Evolutionary conservation across 441 rosid species (phyloP).

Genomic region (California macrophylla): DNA sequence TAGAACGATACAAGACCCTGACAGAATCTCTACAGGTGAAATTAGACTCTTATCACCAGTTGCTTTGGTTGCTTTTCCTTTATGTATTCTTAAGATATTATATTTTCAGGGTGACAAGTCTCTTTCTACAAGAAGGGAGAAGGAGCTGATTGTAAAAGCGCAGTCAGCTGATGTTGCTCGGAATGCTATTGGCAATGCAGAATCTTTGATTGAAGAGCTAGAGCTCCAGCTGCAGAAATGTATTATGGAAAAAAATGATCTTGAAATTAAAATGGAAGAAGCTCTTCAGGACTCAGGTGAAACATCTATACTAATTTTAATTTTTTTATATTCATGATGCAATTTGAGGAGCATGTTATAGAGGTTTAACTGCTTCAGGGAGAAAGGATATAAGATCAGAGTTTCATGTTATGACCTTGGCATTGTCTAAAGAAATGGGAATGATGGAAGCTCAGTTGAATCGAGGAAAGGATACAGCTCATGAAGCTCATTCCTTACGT

Average conservation of each 20-base stretch:
- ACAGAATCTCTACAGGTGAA: conserved; percentile 62
- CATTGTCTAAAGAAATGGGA: conserved; percentile 85
- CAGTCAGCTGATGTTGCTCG: conserved; percentile 70
- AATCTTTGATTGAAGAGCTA: conserved; percentile 60
- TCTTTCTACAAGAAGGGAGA: conserved; percentile 63
- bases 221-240: conserved; percentile 69
- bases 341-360: conserved; percentile 18
- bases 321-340: conserved; percentile 13
- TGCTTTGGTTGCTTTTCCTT: conserved; percentile 19
- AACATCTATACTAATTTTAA: conserved; percentile 11
- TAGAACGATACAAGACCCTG: conserved; percentile 50
- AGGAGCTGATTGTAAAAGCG: conserved; percentile 54
- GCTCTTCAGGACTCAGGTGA: conserved; percentile 82
- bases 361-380: conserved; percentile 40
- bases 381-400: conserved; percentile 79
- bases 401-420: conserved; percentile 78
- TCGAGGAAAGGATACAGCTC: conserved; percentile 80
- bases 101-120: conserved; percentile 71
- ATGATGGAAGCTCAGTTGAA: conserved; percentile 92
- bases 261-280: conserved; percentile 83
- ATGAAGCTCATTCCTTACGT: conserved; percentile 61
- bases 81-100: conserved; percentile 24
- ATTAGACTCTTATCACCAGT: conserved; percentile 19
- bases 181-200: conserved; percentile 36
- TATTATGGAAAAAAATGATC: conserved; percentile 72